These are phyloP conservation scores for Tagetes erecta DNA, from an alignment of 129 eudicot genomes.

Conservation along the genomic window DNA sequence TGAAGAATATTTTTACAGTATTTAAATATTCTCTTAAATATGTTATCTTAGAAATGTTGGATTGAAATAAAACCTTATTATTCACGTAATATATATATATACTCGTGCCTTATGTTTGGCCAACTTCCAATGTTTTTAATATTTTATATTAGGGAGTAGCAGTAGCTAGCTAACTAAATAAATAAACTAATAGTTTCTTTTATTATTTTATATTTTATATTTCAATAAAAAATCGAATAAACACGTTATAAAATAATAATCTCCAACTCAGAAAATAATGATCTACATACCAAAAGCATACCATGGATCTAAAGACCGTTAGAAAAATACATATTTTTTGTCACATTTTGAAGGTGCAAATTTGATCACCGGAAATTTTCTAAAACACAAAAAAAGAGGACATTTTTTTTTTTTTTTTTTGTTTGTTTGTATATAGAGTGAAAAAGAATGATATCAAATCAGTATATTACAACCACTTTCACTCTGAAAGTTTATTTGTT, in stretches of 20 bases:
- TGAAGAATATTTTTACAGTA: background rate
- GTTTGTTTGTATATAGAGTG: constrained; percentile 39
- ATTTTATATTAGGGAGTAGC: too few species aligned
- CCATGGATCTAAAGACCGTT: too few species aligned
- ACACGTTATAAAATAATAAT: too few species aligned
- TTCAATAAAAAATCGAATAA: too few species aligned
- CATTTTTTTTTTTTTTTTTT: constrained; percentile 31
- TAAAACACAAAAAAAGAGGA: constrained; percentile 21
- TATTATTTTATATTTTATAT: too few species aligned
- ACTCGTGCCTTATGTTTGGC: constrained; percentile 14
- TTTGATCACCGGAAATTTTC: constrained; percentile 30
- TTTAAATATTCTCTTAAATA: background rate
- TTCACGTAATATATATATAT: background rate
- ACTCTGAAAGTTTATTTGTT: constrained; percentile 63
- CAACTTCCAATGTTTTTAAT: background rate
- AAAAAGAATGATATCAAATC: constrained; percentile 27
- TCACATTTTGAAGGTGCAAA: constrained; percentile 43
- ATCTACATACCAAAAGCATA: too few species aligned
- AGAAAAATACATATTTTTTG: too few species aligned
- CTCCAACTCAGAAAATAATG: too few species aligned
- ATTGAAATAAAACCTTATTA: background rate
- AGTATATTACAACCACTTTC: constrained; percentile 28
- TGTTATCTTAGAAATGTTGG: background rate
- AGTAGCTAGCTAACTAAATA: background rate
- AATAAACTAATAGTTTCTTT: too few species aligned